Evolutionary conservation across 2,329 filamentous ascomycete genomes (phyloP).

Genomic region (Byssochlamys sp.): DNA sequence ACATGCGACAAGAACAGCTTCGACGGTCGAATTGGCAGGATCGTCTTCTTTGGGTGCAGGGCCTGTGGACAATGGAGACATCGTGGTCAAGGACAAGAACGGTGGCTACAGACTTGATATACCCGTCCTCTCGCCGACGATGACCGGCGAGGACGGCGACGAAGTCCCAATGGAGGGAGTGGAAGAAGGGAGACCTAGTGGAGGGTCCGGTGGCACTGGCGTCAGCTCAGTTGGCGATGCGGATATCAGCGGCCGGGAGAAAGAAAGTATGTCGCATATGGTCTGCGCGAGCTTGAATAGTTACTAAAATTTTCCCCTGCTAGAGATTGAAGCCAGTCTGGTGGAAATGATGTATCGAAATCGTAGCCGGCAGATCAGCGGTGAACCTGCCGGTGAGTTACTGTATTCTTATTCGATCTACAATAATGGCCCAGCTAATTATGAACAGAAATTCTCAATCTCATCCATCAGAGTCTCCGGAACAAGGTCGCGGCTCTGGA

Average conservation of each 20-base stretch:
- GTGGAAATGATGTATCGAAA: constrained; percentile 34
- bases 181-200: constrained; percentile 43
- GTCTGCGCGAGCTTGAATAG: background rate
- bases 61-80: constrained; percentile 33
- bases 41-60: constrained; percentile 13
- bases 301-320: constrained; percentile 3
- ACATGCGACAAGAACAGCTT: constrained; percentile 3
- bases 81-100: constrained; percentile 41
- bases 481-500: constrained; percentile 64
- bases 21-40: constrained; percentile 7
- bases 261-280: constrained; percentile 28
- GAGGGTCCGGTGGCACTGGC: constrained; percentile 48
- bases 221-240: constrained; percentile 33
- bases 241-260: constrained; percentile 24
- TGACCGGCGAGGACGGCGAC: constrained; percentile 30
- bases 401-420: constrained; percentile 4
- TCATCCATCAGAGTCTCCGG: constrained; percentile 59
- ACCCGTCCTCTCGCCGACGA: constrained; percentile 29
- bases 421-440: constrained; percentile 10
- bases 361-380: constrained; percentile 44
- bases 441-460: constrained; percentile 57
- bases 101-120: constrained; percentile 41
- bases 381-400: constrained; percentile 54
- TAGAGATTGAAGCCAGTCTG: constrained; percentile 39
- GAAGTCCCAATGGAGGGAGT: constrained; percentile 26